Evolutionary conservation across 345 rosid species (phyloP).

Genomic region (Citrus reticulata): DNA sequence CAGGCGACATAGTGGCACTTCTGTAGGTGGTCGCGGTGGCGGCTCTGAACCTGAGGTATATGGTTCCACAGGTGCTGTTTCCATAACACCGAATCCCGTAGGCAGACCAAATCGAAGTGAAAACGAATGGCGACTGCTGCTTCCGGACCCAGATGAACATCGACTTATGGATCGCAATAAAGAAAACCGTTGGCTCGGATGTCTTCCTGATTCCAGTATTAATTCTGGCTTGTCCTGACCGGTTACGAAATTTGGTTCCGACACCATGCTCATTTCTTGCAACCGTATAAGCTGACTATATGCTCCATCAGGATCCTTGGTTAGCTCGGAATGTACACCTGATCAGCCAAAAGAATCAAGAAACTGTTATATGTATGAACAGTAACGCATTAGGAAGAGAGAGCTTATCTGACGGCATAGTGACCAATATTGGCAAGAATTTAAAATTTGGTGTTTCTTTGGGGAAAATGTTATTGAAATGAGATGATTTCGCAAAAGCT

Average conservation of each 20-base stretch:
- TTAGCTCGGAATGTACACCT: conserved; percentile 64
- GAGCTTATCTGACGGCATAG: neutral
- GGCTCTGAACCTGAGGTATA: neutral
- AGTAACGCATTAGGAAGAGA: neutral
- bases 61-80: conserved; percentile 19
- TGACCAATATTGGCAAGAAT: neutral
- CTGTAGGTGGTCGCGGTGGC: neutral
- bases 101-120: conserved; percentile 27
- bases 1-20: conserved; percentile 44
- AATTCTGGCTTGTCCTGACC: conserved; percentile 15
- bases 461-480: neutral
- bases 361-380: neutral
- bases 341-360: neutral
- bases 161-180: conserved; percentile 19
- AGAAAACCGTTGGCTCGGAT: conserved; percentile 25
- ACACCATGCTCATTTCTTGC: conserved; percentile 47
- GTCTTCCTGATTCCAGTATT: conserved; percentile 8
- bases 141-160: conserved; percentile 43
- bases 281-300: conserved; percentile 70
- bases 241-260: conserved; percentile 13
- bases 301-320: conserved; percentile 68
- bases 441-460: neutral
- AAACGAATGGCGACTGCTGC: conserved; percentile 30
- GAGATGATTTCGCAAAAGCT: neutral
- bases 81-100: conserved; percentile 6